Evolutionary conservation across 2,329 filamentous ascomycete species (phyloP), one percentile per base, ranked within the genome.

Genomic region (Cladosporium velox): DNA sequence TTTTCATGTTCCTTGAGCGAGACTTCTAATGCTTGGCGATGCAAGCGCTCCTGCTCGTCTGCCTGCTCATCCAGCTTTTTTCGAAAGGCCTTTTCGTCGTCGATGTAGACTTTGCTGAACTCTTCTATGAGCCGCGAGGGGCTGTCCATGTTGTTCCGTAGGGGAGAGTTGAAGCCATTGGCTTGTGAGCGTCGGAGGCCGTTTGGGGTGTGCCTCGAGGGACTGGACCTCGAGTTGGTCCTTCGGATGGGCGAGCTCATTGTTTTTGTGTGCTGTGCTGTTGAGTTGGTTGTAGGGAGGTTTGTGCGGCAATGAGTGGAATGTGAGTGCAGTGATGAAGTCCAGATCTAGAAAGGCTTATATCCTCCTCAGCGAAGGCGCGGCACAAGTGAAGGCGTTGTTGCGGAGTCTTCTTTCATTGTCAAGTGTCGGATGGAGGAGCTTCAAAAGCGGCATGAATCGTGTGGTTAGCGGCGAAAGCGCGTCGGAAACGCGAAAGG

Each of bases 1-100:
- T 86, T 83, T 44, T 90, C 86, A 75, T 93, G 91, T 72, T 90
- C 86, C 15, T 83, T 82, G 59, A 87, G 86, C 4, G 89, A 89
- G 57, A 85, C 85, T 55, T 85, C 86, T 18, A 94, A 84, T 15
- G 90, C 89, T 70, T 88, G 85, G 66, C 85, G 83, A 74, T 92
- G 89, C 65, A 82, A 83, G 59, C 85, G 80, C 73, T 89, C 88
- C 38, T 85, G 86, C 69, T 91, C 88, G 41, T 86, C 84, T 35
- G 86, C 83, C 61, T 87, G 85, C 49, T 82, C 81, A 66, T 92
- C 88, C 32, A 91, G 84, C 28, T 82, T 84, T 26, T 87, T 84
- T 51, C 87, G 81, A 67, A 86, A 86, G 10, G 79, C 74, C 2
- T 76, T 76, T 59, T 82, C 79, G 10, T 77, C 77, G 34, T 78